Conservation (phyloP, 768 basidiomycete genomes). For the Podaxis sp. region DNA sequence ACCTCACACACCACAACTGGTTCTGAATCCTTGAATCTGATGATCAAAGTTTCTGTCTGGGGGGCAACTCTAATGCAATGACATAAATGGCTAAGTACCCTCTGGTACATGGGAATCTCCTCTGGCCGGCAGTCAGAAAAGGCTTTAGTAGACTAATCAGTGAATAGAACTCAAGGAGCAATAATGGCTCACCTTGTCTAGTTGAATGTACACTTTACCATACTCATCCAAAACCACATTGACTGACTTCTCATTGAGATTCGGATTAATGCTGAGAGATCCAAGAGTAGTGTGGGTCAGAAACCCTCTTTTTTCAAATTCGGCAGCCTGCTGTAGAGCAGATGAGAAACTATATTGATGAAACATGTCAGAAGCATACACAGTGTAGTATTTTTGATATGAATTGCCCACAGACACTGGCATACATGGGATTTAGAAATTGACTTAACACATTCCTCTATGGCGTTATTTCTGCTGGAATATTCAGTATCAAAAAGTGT, state of each 20-base stretch:
- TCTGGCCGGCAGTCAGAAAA: not conserved
- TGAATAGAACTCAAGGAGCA: not conserved
- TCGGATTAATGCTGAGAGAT: not conserved
- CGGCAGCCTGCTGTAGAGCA: not conserved
- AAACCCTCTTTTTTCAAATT: not conserved
- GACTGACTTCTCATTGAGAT: not conserved
- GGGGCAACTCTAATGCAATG: not conserved
- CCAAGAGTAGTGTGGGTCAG: not conserved
- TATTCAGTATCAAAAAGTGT: no score
- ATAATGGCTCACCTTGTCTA: not conserved
- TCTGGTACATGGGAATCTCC: not conserved
- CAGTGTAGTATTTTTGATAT: not conserved
- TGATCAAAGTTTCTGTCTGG: not conserved
- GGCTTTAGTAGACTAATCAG: not conserved
- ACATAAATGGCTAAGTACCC: not conserved
- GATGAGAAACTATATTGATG: not conserved
- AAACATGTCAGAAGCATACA: not conserved
- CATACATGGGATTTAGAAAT: not conserved
- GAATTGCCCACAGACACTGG: not conserved
- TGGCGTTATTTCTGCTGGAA: no score
- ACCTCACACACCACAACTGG: conserved; percentile 35
- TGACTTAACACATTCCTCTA: no score
- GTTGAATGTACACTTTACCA: not conserved
- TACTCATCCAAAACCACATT: no score
- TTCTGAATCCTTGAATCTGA: not conserved